Base-by-base conservation (phyloP, 345 rosid genomes). In the Erodium maritimum region DNA sequence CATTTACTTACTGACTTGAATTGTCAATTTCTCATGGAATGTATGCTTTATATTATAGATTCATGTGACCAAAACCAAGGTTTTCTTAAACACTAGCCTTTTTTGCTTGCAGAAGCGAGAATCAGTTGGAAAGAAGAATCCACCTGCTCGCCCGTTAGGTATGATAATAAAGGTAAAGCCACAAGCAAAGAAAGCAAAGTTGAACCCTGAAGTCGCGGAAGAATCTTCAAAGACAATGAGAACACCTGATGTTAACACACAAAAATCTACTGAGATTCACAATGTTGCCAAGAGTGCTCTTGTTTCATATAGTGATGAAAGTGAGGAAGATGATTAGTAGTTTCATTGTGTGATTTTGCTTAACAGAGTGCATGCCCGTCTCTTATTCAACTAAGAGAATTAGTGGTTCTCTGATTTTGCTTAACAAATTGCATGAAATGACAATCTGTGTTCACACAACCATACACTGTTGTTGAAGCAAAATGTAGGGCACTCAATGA, bases 281-380 rank as follows among this genome's bases (percentile, higher is more conserved):
- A 57, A 65, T 66, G 67, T 62, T 67, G 63, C 68, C 33, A 70
- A 66, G 65, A 71, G 73, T 14, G 80, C 84, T 54, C 76, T 89
- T 63, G 95, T 93, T 69, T 72, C 86, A 23, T 89, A 93, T 71
- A 85, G 96, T 78, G 95, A 93, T 65, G 94, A 91, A 62, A 87
- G 95, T 63, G 96, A 86, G 55, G 88, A 80, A 8, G 90, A 86
- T 56, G 73, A 66, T 65, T 69, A 65, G 45, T 54, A 52, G 20
- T 8, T 23, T 18, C 56, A 56, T 63, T 1, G 23, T 16, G 29
- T 24, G 11, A 6, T 42, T 42, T 42, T 42, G 48, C 11, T 42
- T 10, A 7, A 42, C 48, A 42, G 12, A 42, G 8, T 42, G 48
- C 14, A 42, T 29, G n/a, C n/a, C n/a, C n/a, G n/a, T n/a, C n/a